Percentiles rank a stretch among this genome's conserved stretches.
These are phyloP conservation scores for Rubroboletus satanas DNA, from an alignment of 768 basidiomycete genomes.

Conservation along the genomic window DNA sequence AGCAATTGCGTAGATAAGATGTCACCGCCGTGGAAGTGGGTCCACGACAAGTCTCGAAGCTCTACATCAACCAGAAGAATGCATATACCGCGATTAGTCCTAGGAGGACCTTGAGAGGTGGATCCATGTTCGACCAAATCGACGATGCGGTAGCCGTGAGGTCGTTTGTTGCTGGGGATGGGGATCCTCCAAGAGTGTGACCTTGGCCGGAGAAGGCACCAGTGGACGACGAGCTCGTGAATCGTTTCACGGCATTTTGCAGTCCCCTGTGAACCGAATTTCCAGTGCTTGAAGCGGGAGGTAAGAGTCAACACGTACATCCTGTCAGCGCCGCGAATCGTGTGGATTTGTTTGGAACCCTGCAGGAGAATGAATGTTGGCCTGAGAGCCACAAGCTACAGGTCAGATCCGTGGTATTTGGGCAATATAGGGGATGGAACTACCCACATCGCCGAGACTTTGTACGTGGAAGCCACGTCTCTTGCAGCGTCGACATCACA, in stretches of 20 bases:
- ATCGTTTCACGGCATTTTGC: constrained; percentile 53
- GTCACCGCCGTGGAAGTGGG: neutral
- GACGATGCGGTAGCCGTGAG: constrained; percentile 34
- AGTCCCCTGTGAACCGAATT: constrained; percentile 44
- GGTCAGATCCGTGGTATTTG: neutral
- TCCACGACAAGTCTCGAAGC: neutral
- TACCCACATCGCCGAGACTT: constrained; percentile 69
- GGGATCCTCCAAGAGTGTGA: constrained; percentile 59
- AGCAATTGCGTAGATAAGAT: neutral
- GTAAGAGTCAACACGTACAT: constrained; percentile 39
- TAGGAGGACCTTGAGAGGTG: constrained; percentile 64
- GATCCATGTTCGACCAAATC: constrained; percentile 50
- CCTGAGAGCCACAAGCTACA: constrained; percentile 38
- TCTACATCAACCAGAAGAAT: constrained; percentile 45
- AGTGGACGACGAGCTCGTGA: constrained; percentile 39
- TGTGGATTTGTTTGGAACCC: constrained; percentile 62
- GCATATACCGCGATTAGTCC: constrained; percentile 62
- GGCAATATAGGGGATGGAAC: neutral
- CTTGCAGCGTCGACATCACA: constrained; percentile 70
- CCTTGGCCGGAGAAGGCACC: constrained; percentile 68
- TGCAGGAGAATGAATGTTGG: constrained; percentile 81
- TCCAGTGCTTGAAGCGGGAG: constrained; percentile 2
- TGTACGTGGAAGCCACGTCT: constrained; percentile 64
- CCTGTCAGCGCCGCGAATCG: constrained; percentile 68
- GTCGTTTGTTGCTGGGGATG: constrained; percentile 35